Evolutionary conservation across 768 basidiomycete species (phyloP).

Genomic region (Exsudoporus frostii): DNA sequence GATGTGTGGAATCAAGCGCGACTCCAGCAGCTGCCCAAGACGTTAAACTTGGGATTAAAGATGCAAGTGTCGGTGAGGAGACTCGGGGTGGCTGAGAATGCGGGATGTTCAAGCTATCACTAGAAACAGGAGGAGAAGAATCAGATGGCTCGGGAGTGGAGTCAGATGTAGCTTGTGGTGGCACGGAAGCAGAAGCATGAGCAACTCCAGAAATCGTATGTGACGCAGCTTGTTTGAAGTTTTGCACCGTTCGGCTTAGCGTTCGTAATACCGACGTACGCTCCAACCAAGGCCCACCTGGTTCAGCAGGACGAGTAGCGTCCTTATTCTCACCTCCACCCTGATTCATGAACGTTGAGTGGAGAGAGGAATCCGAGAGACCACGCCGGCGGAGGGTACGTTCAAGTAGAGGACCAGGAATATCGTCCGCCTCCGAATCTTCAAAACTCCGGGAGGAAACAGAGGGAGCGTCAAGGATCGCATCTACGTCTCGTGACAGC

Average conservation of each 20-base stretch:
- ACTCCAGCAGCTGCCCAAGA: slow-evolving; percentile 33
- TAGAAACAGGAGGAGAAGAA: background rate
- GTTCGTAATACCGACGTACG: slow-evolving; percentile 50
- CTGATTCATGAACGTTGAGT: slow-evolving; percentile 72
- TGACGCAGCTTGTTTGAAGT: slow-evolving; percentile 37
- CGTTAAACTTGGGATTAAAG: slow-evolving; percentile 33
- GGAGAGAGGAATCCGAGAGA: slow-evolving; percentile 89
- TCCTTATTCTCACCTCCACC: slow-evolving; percentile 31
- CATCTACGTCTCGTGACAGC: slow-evolving; percentile 72
- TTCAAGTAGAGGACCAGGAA: slow-evolving; percentile 53
- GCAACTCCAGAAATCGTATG: slow-evolving; percentile 26
- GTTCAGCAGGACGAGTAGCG: background rate
- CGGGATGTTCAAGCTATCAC: slow-evolving; percentile 7
- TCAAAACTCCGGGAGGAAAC: slow-evolving; percentile 22
- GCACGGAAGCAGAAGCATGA: slow-evolving; percentile 2
- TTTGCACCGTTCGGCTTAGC: slow-evolving; percentile 53
- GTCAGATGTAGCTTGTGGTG: slow-evolving; percentile 9
- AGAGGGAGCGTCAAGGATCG: slow-evolving; percentile 60
- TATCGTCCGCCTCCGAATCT: slow-evolving; percentile 41
- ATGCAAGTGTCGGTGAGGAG: slow-evolving; percentile 20
- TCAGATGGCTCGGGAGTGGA: slow-evolving; percentile 1
- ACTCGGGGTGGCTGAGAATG: slow-evolving; percentile 22
- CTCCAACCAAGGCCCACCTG: slow-evolving; percentile 35
- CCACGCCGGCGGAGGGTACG: slow-evolving; percentile 74
- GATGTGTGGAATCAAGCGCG: slow-evolving; percentile 16